Conservation (phyloP, 129 eudicot genomes). For the Pittosporum tobira region DNA sequence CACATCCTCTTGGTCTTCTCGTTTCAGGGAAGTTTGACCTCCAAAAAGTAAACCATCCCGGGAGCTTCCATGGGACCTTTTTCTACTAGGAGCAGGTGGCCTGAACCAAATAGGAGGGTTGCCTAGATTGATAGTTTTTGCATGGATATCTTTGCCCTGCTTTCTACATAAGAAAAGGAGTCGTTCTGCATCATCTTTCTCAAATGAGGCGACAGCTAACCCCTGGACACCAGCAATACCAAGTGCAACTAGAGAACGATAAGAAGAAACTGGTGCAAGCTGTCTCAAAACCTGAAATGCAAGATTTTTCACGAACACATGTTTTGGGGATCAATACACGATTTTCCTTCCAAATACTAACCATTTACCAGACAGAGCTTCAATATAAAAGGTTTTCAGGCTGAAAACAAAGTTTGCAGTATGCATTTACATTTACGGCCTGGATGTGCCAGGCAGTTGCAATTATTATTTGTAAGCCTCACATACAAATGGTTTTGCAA, state of each 20-base stretch:
- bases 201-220: slow-evolving; percentile 91
- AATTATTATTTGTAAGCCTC: too few species aligned
- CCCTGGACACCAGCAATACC: slow-evolving; percentile 92
- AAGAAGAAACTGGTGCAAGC: slow-evolving; percentile 78
- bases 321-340: too few species aligned
- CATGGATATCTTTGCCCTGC: slow-evolving; percentile 23
- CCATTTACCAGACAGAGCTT: too few species aligned
- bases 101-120: slow-evolving; percentile 70
- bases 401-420: too few species aligned
- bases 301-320: too few species aligned
- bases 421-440: too few species aligned
- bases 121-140: slow-evolving; percentile 10
- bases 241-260: slow-evolving; percentile 77
- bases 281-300: slow-evolving; percentile 87
- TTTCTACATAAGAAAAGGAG: slow-evolving; percentile 55
- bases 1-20: slow-evolving; percentile 20
- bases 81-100: slow-evolving; percentile 83
- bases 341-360: too few species aligned
- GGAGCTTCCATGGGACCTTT: slow-evolving; percentile 34
- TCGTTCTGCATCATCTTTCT: slow-evolving; percentile 84
- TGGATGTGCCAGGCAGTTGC: too few species aligned
- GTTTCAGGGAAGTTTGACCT: slow-evolving; percentile 18
- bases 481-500: too few species aligned
- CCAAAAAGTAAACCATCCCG: too few species aligned
- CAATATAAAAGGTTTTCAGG: too few species aligned